phyloP scores from a whole-genome alignment of 306 rosid genomes.

The Albizia julibrissin region DNA sequence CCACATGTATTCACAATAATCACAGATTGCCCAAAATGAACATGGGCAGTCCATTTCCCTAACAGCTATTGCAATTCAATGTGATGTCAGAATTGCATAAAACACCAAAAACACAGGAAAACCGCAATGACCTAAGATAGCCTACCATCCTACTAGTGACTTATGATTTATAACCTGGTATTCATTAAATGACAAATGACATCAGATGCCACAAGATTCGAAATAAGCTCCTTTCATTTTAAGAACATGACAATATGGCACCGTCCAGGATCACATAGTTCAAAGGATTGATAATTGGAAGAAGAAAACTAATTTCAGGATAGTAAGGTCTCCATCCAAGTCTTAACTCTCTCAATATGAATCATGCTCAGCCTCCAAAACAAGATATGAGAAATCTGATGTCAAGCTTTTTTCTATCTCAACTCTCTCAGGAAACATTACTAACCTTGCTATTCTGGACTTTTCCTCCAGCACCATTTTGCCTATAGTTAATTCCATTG shows the following conservation, averaged over 20 bases:
- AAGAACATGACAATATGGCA: not conserved
- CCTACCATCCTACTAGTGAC: conserved; percentile 8
- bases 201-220: not conserved
- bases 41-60: conserved; percentile 11
- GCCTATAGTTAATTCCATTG: conserved; percentile 55
- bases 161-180: not conserved
- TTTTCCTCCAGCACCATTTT: conserved; percentile 62
- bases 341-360: conserved; percentile 11
- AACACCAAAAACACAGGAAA: conserved; percentile 3
- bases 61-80: not conserved
- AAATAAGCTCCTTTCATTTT: conserved; percentile 5
- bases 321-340: not conserved
- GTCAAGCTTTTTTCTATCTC: not conserved
- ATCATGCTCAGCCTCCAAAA: conserved; percentile 16
- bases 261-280: conserved; percentile 6
- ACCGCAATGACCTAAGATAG: conserved; percentile 7
- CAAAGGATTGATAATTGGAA: not conserved
- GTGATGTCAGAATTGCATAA: conserved; percentile 1
- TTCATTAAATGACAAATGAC: conserved; percentile 20
- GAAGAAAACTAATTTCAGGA: conserved; percentile 1
- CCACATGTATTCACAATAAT: not conserved
- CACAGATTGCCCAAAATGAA: not conserved
- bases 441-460: conserved; percentile 71
- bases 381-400: conserved; percentile 8
- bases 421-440: conserved; percentile 31